Evolutionary conservation across 345 rosid species (phyloP).

Genomic region (Linum usitatissimum): DNA sequence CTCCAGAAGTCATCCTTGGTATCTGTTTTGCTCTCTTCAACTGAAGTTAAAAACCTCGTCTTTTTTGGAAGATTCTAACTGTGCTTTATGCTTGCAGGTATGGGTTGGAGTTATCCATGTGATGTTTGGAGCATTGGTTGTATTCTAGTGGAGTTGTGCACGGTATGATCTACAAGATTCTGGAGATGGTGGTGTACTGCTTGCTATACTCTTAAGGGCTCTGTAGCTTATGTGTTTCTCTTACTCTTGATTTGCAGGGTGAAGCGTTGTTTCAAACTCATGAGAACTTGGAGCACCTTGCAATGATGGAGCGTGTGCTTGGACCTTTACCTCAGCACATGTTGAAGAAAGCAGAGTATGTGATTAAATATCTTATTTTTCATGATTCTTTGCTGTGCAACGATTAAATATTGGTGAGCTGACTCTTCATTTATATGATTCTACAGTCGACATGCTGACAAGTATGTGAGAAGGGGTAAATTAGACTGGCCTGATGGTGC

Average conservation of each 20-base stretch:
- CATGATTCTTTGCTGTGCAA: too few relatives aligned
- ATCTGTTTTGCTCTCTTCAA: constrained; percentile 11
- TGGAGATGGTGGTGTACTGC: too few relatives aligned
- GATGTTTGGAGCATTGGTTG: constrained; percentile 93
- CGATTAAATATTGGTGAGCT: neutral
- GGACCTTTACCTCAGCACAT: constrained; percentile 64
- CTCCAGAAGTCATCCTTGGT: constrained; percentile 79
- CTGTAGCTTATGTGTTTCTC: neutral
- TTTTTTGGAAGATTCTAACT: constrained; percentile 5
- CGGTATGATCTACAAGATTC: constrained; percentile 31
- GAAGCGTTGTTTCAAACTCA: constrained; percentile 92
- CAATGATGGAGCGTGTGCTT: constrained; percentile 86
- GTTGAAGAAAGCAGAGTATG: constrained; percentile 73
- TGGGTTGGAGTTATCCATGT: constrained; percentile 88
- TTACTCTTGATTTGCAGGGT: constrained; percentile 30
- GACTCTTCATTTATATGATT: neutral
- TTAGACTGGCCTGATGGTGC: constrained; percentile 92
- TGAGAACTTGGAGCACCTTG: constrained; percentile 84
- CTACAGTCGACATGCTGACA: constrained; percentile 61
- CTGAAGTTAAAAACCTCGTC: neutral
- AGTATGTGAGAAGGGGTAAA: constrained; percentile 70
- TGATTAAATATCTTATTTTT: neutral
- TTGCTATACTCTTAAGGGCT: too few relatives aligned
- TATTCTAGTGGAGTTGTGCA: constrained; percentile 72
- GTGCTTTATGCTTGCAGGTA: constrained; percentile 28